A percentile compares a stretch with the other conserved stretches of the same genome.
phyloP scores from a whole-genome alignment of 208 protist genomes.

The Naegleria fowleri region DNA sequence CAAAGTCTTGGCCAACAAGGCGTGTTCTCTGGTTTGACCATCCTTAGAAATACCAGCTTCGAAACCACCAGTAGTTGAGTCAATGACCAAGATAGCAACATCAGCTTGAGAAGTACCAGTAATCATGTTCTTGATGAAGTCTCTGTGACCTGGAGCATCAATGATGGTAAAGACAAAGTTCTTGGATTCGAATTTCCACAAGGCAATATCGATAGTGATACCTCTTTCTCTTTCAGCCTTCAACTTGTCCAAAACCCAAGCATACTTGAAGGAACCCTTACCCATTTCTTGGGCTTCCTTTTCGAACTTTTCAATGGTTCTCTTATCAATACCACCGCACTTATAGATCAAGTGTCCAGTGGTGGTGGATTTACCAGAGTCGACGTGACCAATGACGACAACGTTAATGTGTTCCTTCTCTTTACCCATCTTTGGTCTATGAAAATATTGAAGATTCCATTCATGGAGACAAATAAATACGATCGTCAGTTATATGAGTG shows the following conservation, averaged over 20 bases:
- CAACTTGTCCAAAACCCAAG: constrained; percentile 87
- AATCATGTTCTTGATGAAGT: constrained; percentile 90
- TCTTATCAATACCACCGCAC: constrained; percentile 78
- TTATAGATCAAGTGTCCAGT: constrained; percentile 80
- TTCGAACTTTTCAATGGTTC: constrained; percentile 75
- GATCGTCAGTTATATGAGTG: too few relatives aligned
- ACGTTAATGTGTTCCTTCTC: constrained; percentile 27
- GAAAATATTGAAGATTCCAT: too few relatives aligned
- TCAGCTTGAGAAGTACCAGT: constrained; percentile 81
- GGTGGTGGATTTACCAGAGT: constrained; percentile 78
- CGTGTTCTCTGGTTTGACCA: constrained; percentile 83
- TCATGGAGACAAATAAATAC: too few relatives aligned
- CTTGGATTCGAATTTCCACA: constrained; percentile 79
- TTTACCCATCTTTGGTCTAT: constrained; percentile 26
- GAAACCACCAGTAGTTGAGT: constrained; percentile 73
- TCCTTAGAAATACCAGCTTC: constrained; percentile 83
- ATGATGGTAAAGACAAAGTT: constrained; percentile 80
- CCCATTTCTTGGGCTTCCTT: constrained; percentile 62
- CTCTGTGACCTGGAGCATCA: constrained; percentile 81
- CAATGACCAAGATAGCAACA: constrained; percentile 72
- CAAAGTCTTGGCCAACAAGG: constrained; percentile 71
- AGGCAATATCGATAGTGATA: constrained; percentile 85
- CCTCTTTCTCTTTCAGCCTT: constrained; percentile 88
- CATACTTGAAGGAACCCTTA: constrained; percentile 89
- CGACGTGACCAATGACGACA: constrained; percentile 59